Evolutionary conservation across 129 eudicot genomes (phyloP), one percentile per base, ranked within the genome.

Genomic region (Gnaphalium uliginosum): DNA sequence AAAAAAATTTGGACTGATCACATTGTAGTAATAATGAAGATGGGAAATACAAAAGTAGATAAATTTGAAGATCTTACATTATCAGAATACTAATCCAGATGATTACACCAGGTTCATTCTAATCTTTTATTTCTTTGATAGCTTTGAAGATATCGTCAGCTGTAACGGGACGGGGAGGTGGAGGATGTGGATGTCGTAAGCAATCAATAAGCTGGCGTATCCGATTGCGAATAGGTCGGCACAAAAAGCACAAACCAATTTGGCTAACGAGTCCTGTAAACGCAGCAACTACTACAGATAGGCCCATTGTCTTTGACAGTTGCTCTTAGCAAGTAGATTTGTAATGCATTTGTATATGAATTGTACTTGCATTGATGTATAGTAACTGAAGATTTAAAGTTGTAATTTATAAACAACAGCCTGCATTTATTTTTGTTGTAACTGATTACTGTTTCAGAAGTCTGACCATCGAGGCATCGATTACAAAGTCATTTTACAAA

Each of bases 121-220:
- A 30, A 32, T 29, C 18, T 27, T n/a, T 63, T 8, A 63, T 14
- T 15, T 75, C 74, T 75, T 78, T 75, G 33, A 74, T 18, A 14
- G 74, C 81, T 68, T 75, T 69, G 57, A 56, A 35, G 41, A 79
- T 83, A 17, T 29, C 54, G 17, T 76, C 78, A 17, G 78, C 74
- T 15, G 66, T 60, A 22, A 83, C 81, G 1, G 71, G 68, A 1
- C 64, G 43, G 1, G 69, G 61, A 29, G 83, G 86, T 25, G 78
- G 87, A 39, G 78, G 81, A 33, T 67, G 81, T 24, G 81, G 84
- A 41, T 81, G 87, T 21, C 87, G 78, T 33, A 81, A 76, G 66
- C 84, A 81, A 51, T 81, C 29, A 19, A 81, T 75, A 50, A 81
- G 79, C 66, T 73, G 85, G 13, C 68, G 66, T 21, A 84, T 24